A percentile compares a stretch with the other conserved stretches of the same genome.
These are phyloP conservation scores for Cytospora mali DNA, from an alignment of 2,329 filamentous ascomycete species.

Conservation along the genomic window DNA sequence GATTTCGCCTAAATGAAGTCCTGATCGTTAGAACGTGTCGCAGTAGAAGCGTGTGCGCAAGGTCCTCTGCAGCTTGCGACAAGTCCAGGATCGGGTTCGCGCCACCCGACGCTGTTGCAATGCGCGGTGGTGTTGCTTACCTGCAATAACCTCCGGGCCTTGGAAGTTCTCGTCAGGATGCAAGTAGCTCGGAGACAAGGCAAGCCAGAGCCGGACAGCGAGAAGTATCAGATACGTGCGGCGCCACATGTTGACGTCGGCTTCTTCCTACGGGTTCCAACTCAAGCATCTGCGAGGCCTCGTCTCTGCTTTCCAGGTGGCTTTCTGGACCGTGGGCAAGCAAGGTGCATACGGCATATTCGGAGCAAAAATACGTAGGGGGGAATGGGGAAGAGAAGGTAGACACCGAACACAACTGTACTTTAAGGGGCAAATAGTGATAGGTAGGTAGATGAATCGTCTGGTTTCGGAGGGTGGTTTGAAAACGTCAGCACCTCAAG, in stretches of 20 bases:
- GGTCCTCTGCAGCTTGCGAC: not conserved
- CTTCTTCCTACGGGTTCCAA: slow-evolving; percentile 30
- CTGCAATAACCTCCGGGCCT: slow-evolving; percentile 94
- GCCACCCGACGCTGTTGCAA: not conserved
- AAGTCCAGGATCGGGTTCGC: not conserved
- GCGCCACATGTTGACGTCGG: slow-evolving; percentile 73
- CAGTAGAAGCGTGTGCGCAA: too few relatives aligned
- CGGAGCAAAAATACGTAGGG: slow-evolving; percentile 1
- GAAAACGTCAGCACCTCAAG: slow-evolving; percentile 25
- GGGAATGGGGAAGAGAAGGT: not conserved
- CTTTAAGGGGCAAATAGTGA: not conserved
- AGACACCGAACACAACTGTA: not conserved
- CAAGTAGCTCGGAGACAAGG: slow-evolving; percentile 90
- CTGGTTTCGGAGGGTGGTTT: slow-evolving; percentile 15
- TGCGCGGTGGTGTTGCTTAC: slow-evolving; percentile 54
- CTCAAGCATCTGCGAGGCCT: slow-evolving; percentile 31
- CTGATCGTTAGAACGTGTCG: slow-evolving; percentile 15
- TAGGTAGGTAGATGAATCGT: slow-evolving; percentile 7
- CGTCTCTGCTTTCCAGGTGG: slow-evolving; percentile 26
- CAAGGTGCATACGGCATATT: slow-evolving; percentile 28
- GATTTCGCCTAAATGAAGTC: slow-evolving; percentile 69
- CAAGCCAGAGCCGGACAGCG: slow-evolving; percentile 89
- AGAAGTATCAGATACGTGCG: slow-evolving; percentile 84
- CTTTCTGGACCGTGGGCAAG: slow-evolving; percentile 28
- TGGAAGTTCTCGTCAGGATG: slow-evolving; percentile 99